Conservation (phyloP, 257 asterid genomes). For the Avicennia marina region DNA sequence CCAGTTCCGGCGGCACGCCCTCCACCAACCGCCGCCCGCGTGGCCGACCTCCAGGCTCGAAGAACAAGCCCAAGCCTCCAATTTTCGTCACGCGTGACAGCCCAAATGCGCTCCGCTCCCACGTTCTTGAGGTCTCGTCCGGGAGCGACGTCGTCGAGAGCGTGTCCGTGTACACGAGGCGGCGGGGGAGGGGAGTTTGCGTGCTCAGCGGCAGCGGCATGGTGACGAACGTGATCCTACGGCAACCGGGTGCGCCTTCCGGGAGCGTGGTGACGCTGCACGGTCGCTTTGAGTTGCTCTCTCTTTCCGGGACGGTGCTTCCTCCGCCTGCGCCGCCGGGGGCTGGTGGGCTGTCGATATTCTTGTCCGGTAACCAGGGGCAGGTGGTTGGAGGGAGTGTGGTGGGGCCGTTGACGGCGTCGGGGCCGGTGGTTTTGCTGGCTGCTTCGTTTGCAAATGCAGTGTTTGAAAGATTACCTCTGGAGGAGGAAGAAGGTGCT, state of each 20-base stretch:
- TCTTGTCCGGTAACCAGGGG: conserved; percentile 64
- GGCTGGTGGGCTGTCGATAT: conserved; percentile 57
- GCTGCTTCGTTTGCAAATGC: conserved; percentile 75
- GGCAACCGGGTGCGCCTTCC: conserved; percentile 52
- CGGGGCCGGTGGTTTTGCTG: conserved; percentile 62
- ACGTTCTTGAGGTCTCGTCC: conserved; percentile 47
- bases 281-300: conserved; percentile 63
- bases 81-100: conserved; percentile 53
- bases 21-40: conserved; percentile 53
- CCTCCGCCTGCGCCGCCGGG: conserved; percentile 91
- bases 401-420: conserved; percentile 55
- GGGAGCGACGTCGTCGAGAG: conserved; percentile 53
- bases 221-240: conserved; percentile 50
- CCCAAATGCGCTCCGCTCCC: conserved; percentile 66
- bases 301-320: conserved; percentile 60
- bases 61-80: conserved; percentile 73
- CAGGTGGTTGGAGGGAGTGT: conserved; percentile 71
- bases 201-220: conserved; percentile 61
- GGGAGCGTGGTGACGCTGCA: conserved; percentile 57
- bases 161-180: conserved; percentile 46
- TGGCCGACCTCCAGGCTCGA: conserved; percentile 68
- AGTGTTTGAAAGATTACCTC: conserved; percentile 54
- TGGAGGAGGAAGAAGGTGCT: conserved; percentile 55
- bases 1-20: conserved; percentile 50
- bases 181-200: conserved; percentile 65